These are phyloP conservation scores for Prunus armeniaca DNA, from an alignment of 306 rosid species.

Conservation along the genomic window DNA sequence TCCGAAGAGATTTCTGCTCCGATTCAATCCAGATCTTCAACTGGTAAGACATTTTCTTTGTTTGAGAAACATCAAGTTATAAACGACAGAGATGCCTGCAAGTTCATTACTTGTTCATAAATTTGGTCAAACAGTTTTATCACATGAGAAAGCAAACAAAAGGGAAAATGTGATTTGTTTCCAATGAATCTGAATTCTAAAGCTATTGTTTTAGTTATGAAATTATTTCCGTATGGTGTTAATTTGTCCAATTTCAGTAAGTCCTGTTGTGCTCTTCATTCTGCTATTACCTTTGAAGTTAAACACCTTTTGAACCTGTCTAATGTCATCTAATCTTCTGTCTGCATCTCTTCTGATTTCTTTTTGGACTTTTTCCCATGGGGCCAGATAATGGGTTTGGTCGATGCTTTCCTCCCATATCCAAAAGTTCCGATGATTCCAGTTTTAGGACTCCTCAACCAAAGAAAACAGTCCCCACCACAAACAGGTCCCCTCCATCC, in stretches of 20 bases:
- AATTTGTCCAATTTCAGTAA: neutral
- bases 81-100: constrained; percentile 2
- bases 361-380: constrained; percentile 19
- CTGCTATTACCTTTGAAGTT: neutral
- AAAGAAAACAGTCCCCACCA: constrained; percentile 58
- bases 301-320: neutral
- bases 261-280: neutral
- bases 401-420: constrained; percentile 35
- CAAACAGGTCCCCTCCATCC: constrained; percentile 64
- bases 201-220: neutral
- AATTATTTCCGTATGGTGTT: neutral
- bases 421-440: constrained; percentile 37
- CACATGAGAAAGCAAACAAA: neutral
- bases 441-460: constrained; percentile 43
- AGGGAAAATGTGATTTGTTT: neutral
- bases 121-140: neutral
- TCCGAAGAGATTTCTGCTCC: constrained; percentile 40
- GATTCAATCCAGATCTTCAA: constrained; percentile 42
- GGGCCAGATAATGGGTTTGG: constrained; percentile 50
- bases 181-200: neutral
- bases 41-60: constrained; percentile 39
- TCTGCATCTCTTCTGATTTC: neutral
- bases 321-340: neutral
- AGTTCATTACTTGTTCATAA: neutral
- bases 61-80: constrained; percentile 3